These are phyloP conservation scores for Dendrobium huoshanense DNA, from an alignment of 106 monocot genomes.

Conservation along the genomic window DNA sequence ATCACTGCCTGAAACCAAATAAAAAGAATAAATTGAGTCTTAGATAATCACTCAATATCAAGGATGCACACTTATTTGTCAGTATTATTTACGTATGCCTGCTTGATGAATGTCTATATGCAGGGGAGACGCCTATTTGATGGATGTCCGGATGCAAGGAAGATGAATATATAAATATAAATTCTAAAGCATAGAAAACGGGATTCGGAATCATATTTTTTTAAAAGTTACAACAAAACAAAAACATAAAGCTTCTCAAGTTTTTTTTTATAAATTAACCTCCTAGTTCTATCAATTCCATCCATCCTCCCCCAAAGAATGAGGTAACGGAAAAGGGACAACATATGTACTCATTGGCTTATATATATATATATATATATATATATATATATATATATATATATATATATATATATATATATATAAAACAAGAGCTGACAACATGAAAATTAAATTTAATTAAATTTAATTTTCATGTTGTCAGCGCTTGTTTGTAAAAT, in stretches of 20 bases:
- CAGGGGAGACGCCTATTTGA: no score
- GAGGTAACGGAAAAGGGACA: not conserved
- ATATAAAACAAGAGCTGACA: no score
- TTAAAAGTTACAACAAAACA: not conserved
- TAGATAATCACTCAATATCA: not conserved
- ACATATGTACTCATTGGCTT: not conserved
- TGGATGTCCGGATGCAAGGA: no score
- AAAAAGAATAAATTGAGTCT: conserved; percentile 3
- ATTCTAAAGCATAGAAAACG: not conserved
- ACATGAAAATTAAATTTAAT: no score
- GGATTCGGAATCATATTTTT: not conserved
- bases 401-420: no score
- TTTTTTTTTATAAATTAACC: not conserved
- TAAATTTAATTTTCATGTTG: not conserved
- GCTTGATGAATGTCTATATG: not conserved
- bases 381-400: no score
- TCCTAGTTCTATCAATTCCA: not conserved
- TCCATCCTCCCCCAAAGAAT: not conserved
- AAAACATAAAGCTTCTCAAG: not conserved
- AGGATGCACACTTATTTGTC: not conserved
- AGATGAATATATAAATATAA: no score
- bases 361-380: no score
- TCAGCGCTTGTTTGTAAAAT: not conserved
- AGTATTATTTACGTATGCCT: not conserved
- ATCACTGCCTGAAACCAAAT: conserved; percentile 71